A percentile compares a stretch with the other conserved stretches of the same genome.
Evolutionary conservation across 331 rosid genomes (phyloP).

Genomic region (Acacia pycnantha): DNA sequence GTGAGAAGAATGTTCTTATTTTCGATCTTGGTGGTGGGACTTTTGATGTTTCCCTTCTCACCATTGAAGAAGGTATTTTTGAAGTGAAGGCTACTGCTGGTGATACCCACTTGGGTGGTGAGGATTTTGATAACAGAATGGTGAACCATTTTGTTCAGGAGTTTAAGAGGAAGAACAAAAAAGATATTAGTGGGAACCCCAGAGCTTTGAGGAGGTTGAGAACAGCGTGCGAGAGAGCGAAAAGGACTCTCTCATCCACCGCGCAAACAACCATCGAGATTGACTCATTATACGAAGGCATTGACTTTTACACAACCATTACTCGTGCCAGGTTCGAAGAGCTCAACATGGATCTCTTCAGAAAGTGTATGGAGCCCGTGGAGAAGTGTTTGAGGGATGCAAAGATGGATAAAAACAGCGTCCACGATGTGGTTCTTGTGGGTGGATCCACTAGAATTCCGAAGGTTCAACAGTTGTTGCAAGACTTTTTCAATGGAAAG

Average conservation of each 20-base stretch:
- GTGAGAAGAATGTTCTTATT: constrained; percentile 69
- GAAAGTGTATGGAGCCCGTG: constrained; percentile 74
- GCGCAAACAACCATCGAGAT: constrained; percentile 80
- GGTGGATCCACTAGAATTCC: constrained; percentile 87
- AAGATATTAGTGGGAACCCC: constrained; percentile 69
- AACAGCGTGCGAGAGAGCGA: constrained; percentile 84
- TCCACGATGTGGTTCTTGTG: constrained; percentile 78
- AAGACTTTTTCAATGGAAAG: constrained; percentile 75
- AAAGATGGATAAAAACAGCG: constrained; percentile 72
- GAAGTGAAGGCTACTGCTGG: constrained; percentile 84
- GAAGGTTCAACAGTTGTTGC: constrained; percentile 70
- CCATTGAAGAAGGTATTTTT: constrained; percentile 77
- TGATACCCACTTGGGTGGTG: constrained; percentile 83
- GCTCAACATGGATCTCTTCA: constrained; percentile 76
- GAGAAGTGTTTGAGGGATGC: constrained; percentile 81
- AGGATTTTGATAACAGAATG: constrained; percentile 77
- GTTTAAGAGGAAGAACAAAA: constrained; percentile 72
- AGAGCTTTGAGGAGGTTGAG: constrained; percentile 68
- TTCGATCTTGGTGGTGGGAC: constrained; percentile 83
- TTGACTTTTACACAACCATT: constrained; percentile 63
- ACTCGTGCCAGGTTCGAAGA: constrained; percentile 79
- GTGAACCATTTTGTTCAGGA: constrained; percentile 81
- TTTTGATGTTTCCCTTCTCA: constrained; percentile 77
- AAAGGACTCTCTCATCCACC: constrained; percentile 76
- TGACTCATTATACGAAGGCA: constrained; percentile 70